Evolutionary conservation across 306 rosid species (phyloP).

Genomic region (Pyrus communis): DNA sequence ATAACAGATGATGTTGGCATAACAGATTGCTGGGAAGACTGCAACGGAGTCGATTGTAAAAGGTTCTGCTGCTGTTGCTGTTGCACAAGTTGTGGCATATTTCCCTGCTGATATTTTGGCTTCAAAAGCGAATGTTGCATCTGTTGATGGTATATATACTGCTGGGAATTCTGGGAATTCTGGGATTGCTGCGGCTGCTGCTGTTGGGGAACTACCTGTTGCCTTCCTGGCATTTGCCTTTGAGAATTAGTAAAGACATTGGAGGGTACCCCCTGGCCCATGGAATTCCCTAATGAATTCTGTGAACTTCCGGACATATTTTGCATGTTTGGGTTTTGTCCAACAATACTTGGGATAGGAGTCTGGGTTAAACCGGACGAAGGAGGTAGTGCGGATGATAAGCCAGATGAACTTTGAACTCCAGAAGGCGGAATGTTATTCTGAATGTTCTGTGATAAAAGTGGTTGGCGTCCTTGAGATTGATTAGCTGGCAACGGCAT

Average conservation of each 20-base stretch:
- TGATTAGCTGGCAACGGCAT: constrained; percentile 43
- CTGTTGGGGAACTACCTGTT: constrained; percentile 60
- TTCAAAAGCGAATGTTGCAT: constrained; percentile 40
- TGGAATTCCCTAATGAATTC: constrained; percentile 49
- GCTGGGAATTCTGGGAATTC: constrained; percentile 50
- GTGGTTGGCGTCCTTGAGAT: constrained; percentile 59
- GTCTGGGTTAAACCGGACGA: constrained; percentile 52
- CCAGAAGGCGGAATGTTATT: constrained; percentile 40
- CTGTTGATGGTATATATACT: constrained; percentile 56
- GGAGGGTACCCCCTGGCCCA: constrained; percentile 59
- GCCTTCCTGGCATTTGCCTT: constrained; percentile 74
- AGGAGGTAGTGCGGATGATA: constrained; percentile 46
- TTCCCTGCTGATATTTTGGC: constrained; percentile 49
- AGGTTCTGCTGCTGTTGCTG: constrained; percentile 66
- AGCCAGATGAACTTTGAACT: constrained; percentile 32
- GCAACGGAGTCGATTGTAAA: constrained; percentile 64
- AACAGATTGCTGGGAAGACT: constrained; percentile 71
- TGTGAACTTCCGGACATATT: constrained; percentile 49
- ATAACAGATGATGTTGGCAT: constrained; percentile 60
- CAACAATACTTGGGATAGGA: constrained; percentile 50
- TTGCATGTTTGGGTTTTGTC: constrained; percentile 63
- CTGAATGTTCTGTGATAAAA: constrained; percentile 62
- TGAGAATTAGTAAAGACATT: constrained; percentile 63
- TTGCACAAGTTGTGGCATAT: constrained; percentile 38
- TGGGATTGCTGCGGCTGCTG: constrained; percentile 60